Base-by-base conservation (phyloP, 2,329 filamentous ascomycete species). In the Corinectria fuckeliana region DNA sequence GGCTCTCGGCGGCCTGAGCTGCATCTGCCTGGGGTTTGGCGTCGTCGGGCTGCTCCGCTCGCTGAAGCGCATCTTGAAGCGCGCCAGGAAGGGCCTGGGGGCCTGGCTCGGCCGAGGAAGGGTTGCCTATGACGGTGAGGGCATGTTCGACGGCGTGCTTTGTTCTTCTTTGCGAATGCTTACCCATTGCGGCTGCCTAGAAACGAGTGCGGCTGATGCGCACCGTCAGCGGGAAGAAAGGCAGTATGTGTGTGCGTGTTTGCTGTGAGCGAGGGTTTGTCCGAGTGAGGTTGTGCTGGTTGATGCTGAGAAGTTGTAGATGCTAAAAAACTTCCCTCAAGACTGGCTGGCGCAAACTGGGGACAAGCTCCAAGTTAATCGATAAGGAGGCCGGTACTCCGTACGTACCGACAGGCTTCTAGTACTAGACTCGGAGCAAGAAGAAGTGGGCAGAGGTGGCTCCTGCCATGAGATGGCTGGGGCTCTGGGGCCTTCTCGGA, bases 171-270 rank as follows among this genome's bases (percentile, higher is more conserved):
- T 62, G 65, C 39, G 55, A 23, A 50, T 62, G 65, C 63, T 69
- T 70, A 67, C 68, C 66, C 68, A 70, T 70, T n/a, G n/a, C 59
- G 44, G 10, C 7, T 52, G 21, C 30, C 45, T 50, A 53, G 25
- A 7, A 23, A 50, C 56, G 50, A 64, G 54, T 57, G 64, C 53
- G 41, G 36, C 8, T 4, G 42, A 21, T 47, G 50, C 54, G 67
- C 61, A 49, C 59, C 60, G 59, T 64, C 57, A 21, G 3, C 16
- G 39, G 32, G n/a, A n/a, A 10, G 16, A n/a, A 9, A 21, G 25
- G 23, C 34, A 45, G 25, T 28, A n/a, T 28, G 9, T 16, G 23
- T 20, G 25, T 28, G 42, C 42, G 42, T 16, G 8, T 18, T 36
- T 36, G 32, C 16, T 30, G 42, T 28, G 42, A 28, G 25, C 5